Evolutionary conservation across 2,329 filamentous ascomycete species (phyloP), one percentile per base, ranked within the genome.

Genomic region (Incumbomyces lentus): DNA sequence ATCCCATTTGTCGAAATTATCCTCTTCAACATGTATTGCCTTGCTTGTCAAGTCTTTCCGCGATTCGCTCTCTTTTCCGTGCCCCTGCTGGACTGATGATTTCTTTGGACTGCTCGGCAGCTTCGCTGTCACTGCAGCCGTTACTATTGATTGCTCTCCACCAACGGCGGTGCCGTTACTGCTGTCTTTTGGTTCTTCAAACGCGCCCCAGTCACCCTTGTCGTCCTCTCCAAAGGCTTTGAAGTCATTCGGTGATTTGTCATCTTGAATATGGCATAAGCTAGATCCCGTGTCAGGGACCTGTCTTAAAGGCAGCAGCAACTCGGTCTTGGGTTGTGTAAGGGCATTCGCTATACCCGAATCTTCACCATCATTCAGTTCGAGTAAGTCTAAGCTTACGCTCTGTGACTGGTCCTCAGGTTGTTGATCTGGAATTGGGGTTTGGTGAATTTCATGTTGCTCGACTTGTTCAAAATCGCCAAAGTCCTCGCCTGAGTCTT

Each of bases 401-500:
- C 17, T 18, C 42, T 26, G 12, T 19, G 17, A 22, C 26, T 13
- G 31, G 14, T 31, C 17, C 12, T 46, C 34, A 2, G 17, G 3
- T 26, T 12, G n/a, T 10, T 31, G 6, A 31, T 3, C 17, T 31
- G 17, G 19, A 22, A 13, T 29, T 17, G n/a, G 19, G 13, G 3
- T 14, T 18, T 14, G 29, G 5, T 10, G 16, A 16, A 8, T 22
- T 39, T 39, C n/a, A 22, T 47, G n/a, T 10, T 6, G 7, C n/a
- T 40, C 30, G 10, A 30, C 77, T 37, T 73, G 70, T 60, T 83
- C 79, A 56, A 84, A 84, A 46, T 83, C 80, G 1, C 81, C 79
- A 64, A 81, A 84, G 22, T 71, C 76, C 29, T 59, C 54, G 22
- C 8, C 8, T 26, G 22, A 26, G 22, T 55, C 56, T 10, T 31